phyloP scores from a whole-genome alignment of 2,329 filamentous ascomycete genomes.

The Hirsutella rhossiliensis region DNA sequence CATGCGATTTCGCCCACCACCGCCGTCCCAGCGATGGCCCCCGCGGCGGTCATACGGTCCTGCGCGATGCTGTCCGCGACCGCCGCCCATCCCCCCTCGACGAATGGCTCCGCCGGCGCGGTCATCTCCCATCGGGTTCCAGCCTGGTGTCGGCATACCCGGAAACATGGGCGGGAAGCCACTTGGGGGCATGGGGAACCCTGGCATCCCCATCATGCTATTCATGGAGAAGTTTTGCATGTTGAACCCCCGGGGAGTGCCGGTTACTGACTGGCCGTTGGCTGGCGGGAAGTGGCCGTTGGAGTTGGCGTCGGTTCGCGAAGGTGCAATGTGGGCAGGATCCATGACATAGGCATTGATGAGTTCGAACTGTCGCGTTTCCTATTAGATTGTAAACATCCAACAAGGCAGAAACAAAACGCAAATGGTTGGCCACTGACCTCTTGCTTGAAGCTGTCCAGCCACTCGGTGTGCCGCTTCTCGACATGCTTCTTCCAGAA shows the following conservation, averaged over 20 bases:
- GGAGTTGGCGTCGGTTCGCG: conserved; percentile 84
- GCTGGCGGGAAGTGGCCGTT: conserved; percentile 88
- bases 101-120: conserved; percentile 57
- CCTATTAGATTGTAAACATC: neutral
- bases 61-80: conserved; percentile 45
- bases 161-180: conserved; percentile 44
- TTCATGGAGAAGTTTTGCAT: conserved; percentile 58
- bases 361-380: conserved; percentile 54
- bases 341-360: conserved; percentile 94
- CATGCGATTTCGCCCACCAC: conserved; percentile 38
- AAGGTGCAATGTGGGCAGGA: conserved; percentile 87
- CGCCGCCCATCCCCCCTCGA: conserved; percentile 45
- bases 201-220: conserved; percentile 45
- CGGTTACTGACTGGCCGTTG: conserved; percentile 62
- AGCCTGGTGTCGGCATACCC: conserved; percentile 33
- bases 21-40: conserved; percentile 41
- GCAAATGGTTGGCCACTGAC: conserved; percentile 30
- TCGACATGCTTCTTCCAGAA: conserved; percentile 99
- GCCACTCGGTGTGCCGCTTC: conserved; percentile 87
- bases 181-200: conserved; percentile 39
- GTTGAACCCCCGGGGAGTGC: conserved; percentile 87
- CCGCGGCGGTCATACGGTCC: conserved; percentile 64
- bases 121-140: conserved; percentile 39
- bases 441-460: conserved; percentile 67
- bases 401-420: neutral